Evolutionary conservation across 2,329 filamentous ascomycete species (phyloP).

Genomic region (Colletotrichum karsti): DNA sequence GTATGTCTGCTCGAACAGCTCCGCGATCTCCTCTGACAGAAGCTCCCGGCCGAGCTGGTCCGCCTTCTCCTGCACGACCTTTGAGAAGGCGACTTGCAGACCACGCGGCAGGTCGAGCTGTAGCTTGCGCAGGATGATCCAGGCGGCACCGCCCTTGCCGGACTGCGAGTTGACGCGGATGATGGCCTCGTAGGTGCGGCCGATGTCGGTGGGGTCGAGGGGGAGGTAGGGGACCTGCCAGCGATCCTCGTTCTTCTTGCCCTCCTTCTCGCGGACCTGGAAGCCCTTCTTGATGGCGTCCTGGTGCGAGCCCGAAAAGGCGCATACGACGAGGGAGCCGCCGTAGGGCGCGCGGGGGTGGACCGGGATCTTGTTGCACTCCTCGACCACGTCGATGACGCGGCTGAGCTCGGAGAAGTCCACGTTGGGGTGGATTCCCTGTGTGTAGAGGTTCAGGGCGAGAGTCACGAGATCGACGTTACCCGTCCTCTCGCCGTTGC

Average conservation of each 20-base stretch:
- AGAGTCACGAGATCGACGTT: slow-evolving; percentile 96
- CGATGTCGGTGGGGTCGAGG: slow-evolving; percentile 91
- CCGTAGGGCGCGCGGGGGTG: slow-evolving; percentile 91
- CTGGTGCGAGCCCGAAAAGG: slow-evolving; percentile 92
- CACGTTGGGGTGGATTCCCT: slow-evolving; percentile 84
- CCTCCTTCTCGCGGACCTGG: slow-evolving; percentile 71
- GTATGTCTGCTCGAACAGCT: slow-evolving; percentile 89
- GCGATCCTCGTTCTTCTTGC: slow-evolving; percentile 67
- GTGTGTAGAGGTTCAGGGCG: slow-evolving; percentile 92
- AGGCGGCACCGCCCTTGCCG: slow-evolving; percentile 93
- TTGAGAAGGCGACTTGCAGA: slow-evolving; percentile 90
- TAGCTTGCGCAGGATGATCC: slow-evolving; percentile 90
- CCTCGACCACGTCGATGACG: slow-evolving; percentile 89
- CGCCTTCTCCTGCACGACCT: slow-evolving; percentile 83
- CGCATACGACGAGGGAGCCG: slow-evolving; percentile 89
- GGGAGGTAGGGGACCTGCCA: slow-evolving; percentile 90
- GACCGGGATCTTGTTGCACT: slow-evolving; percentile 93
- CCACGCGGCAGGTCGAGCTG: slow-evolving; percentile 93
- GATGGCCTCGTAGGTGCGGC: slow-evolving; percentile 95
- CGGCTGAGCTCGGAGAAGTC: slow-evolving; percentile 91
- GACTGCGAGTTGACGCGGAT: slow-evolving; percentile 98
- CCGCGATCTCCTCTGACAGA: slow-evolving; percentile 81
- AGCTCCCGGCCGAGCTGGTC: slow-evolving; percentile 87
- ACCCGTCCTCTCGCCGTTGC: slow-evolving; percentile 94
- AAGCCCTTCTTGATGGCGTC: slow-evolving; percentile 97